Base-by-base conservation (phyloP, 2,329 filamentous ascomycete species). In the Talaromyces verruculosus region DNA sequence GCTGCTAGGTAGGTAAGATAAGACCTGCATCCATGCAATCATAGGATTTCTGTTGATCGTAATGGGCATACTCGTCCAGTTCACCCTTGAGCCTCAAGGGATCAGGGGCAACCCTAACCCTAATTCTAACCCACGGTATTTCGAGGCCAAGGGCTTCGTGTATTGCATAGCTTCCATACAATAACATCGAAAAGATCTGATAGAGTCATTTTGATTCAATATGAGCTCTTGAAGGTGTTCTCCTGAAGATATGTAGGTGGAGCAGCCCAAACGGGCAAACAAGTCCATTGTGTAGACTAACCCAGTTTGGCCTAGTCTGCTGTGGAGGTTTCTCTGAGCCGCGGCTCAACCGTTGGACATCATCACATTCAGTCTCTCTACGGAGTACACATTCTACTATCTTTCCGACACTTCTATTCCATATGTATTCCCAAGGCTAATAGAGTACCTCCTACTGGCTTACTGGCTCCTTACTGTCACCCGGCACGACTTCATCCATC, bases 291-390 rank as follows among this genome's bases (percentile, higher is more conserved):
- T 51, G 25, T 25, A 8, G 25, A 28, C 53, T 39, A 57, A 57
- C 33, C 53, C 19, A 25, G 5, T 15, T 6, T 25, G 53, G n/a
- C 7, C 30, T 53, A 53, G 33, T 33, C 4, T 33, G 6, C 11
- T 37, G 33, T 57, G 53, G 53, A 39, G 53, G 47, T 25, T 5
- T 25, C 19, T 15, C n/a, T 39, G 53, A 57, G 53, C 53, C 53
- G 53, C 53, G 53, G 39, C n/a, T 45, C 58, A 61, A 61, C 17
- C 13, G 22, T 47, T 33, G 41, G 17, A 41, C 57, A 60, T 60
- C 57, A n/a, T 41, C 57, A 60, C 57, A 60, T 60, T 60, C 30
- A 35, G 25, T 19, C 7, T 11, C n/a, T 28, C 47, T 6, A 30
- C 2, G 5, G 28, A 30, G 28, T 25, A 25, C 25, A 25, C 25